Base-by-base conservation (phyloP, 768 basidiomycete species). In the Asterophora lycoperdoides region DNA sequence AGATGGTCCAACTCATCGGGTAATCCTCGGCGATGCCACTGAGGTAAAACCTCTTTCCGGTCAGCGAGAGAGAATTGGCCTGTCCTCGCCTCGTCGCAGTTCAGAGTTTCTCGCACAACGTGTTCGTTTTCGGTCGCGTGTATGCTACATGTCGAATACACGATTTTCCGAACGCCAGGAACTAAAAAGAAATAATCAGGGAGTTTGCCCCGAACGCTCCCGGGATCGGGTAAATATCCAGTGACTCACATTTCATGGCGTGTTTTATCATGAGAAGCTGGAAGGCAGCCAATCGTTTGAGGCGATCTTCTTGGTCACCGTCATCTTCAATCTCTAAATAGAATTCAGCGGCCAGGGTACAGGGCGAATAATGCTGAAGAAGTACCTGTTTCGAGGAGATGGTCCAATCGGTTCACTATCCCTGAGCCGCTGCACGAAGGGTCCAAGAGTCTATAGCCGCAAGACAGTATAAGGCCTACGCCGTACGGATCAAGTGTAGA, bases 141-240 rank as follows among this genome's bases (percentile, higher is more conserved):
- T 40, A 96, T 74, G 54, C 93, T 96, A 63, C 95, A 99, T n/a
- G 96, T 99, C 18, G 94, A 98, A 66, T 99, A 98, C 20, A 93
- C 93, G 58, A 99, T 91, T 57, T 79, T 82, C 49, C 75, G 67
- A 30, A 84, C 89, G 34, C 74, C 73, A 1, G 90, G 84, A 66
- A 94, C 93, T 95, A 63, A 53, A 52, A 2, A 8, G 13, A 13
- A 13, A 32, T 3, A 30, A 48, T 33, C 37, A 30, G 20, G 42
- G 6, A 23, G 3, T 52, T 42, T 48, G 19, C 32, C 36, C 26
- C 44, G 30, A 44, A 51, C 9, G 38, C 38, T 41, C 28, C 45
- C 35, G 37, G 46, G n/a, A 47, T 47, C 38, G 41, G 23, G 36
- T 47, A 41, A 34, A 46, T 47, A 46, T 46, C 36, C 36, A 44